Conservation (phyloP, 768 basidiomycete species). For the Trametes coccinea region DNA sequence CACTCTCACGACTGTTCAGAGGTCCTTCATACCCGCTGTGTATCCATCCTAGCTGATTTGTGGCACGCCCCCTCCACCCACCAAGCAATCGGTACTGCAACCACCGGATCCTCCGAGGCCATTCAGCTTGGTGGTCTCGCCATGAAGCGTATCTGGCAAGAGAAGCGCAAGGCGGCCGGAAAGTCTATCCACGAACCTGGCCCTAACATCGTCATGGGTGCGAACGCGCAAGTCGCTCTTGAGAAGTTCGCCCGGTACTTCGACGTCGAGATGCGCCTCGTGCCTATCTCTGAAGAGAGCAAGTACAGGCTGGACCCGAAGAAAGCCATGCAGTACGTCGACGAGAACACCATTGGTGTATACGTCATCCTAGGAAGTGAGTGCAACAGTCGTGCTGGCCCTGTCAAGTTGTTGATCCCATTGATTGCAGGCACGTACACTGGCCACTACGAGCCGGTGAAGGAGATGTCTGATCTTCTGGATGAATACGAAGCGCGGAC, state of each 20-base stretch:
- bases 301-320: constrained; percentile 78
- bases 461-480: constrained; percentile 78
- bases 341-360: constrained; percentile 73
- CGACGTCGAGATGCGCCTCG: constrained; percentile 64
- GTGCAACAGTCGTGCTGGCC: constrained; percentile 2
- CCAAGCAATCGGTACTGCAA: constrained; percentile 66
- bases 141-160: constrained; percentile 73
- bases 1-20: constrained; percentile 28
- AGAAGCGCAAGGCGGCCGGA: constrained; percentile 61
- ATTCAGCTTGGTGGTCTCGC: constrained; percentile 74
- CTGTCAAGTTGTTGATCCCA: not conserved
- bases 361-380: constrained; percentile 59
- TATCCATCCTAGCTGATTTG: constrained; percentile 63
- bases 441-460: constrained; percentile 75
- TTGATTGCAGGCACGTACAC: constrained; percentile 42
- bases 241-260: constrained; percentile 73
- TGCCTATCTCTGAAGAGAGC: constrained; percentile 63
- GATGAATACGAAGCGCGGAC: constrained; percentile 52
- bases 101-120: constrained; percentile 70
- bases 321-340: constrained; percentile 61
- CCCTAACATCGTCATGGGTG: constrained; percentile 64
- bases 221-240: constrained; percentile 69
- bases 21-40: constrained; percentile 45
- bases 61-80: constrained; percentile 62
- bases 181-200: constrained; percentile 68